Evolutionary conservation across 2,329 filamentous ascomycete genomes (phyloP), one percentile per base, ranked within the genome.

Genomic region (Exophiala spinifera): DNA sequence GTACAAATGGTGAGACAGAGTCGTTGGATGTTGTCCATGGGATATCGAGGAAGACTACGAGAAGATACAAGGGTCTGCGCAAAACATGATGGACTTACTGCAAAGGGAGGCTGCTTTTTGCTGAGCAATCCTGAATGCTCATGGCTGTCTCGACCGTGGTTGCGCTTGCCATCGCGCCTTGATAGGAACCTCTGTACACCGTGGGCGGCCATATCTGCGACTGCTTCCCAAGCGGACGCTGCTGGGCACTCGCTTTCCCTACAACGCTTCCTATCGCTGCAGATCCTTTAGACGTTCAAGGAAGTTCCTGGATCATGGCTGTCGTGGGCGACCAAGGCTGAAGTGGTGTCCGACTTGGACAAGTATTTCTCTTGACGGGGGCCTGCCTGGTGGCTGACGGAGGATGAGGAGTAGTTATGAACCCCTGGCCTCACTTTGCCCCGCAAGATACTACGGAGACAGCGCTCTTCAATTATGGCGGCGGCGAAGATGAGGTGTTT

Each of bases 101-200:
- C 42, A n/a, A 21, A 14, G 23, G 53, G 51, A 43, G 46, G 37
- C 15, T 25, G 33, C 39, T 59, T 59, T 36, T 45, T 53, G 39
- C 34, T 46, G 14, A 55, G 44, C 40, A 51, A 40, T 42, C 20
- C 39, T 45, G 46, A 50, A 48, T 55, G 40, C 40, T 56, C 36
- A 25, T 49, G 50, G 31, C 40, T 23, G 28, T 57, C 49, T 11
- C 46, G 37, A 2, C 53, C 51, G 11, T 52, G 53, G 45, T 48
- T 64, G 47, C 62, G 65, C 46, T 67, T 63, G 48, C 64, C 69
- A 53, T 74, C 72, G 37, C 72, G 69, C 49, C 66, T 69, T 4
- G 70, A 71, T 50, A 75, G 66, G 51, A 74, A 72, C 36, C 69
- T 65, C 51, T 73, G 72, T 49, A 75, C 71, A 1, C 71, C 69